Evolutionary conservation across 257 asterid species (phyloP).

Genomic region (Eucommia ulmoides): DNA sequence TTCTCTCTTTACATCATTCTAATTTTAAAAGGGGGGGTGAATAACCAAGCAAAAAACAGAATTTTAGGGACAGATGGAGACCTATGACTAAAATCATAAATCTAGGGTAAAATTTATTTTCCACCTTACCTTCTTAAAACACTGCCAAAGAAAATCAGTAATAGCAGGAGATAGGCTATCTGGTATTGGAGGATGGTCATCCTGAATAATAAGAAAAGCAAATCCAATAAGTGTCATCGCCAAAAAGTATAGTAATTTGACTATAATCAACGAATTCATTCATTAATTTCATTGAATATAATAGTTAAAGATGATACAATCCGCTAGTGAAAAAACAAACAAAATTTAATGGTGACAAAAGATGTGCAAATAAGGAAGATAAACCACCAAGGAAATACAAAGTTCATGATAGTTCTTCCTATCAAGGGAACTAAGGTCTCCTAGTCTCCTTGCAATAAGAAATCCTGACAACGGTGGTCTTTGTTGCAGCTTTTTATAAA

Average conservation of each 20-base stretch:
- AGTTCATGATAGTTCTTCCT: not conserved
- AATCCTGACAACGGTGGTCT: too few relatives aligned
- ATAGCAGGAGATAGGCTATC: conserved; percentile 49
- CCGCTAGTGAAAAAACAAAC: too few relatives aligned
- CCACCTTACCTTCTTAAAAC: conserved; percentile 58
- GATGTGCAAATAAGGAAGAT: too few relatives aligned
- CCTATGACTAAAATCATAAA: not conserved
- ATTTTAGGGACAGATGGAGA: not conserved
- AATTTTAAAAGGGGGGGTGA: not conserved
- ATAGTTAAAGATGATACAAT: too few relatives aligned
- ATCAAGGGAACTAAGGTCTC: too few relatives aligned
- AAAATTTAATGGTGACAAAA: too few relatives aligned
- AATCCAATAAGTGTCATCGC: not conserved
- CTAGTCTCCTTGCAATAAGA: too few relatives aligned
- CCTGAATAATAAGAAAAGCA: conserved; percentile 30
- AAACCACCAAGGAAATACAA: not conserved
- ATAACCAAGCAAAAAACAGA: not conserved
- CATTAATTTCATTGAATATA: too few relatives aligned
- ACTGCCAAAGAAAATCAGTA: conserved; percentile 52
- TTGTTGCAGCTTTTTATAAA: too few relatives aligned
- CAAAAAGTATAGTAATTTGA: not conserved
- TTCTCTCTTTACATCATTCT: not conserved
- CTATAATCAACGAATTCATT: not conserved
- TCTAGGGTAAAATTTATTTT: not conserved
- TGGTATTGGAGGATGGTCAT: conserved; percentile 62